These are phyloP conservation scores for Eleusine indica DNA, from an alignment of 176 grass and related monocot genomes.

Conservation along the genomic window DNA sequence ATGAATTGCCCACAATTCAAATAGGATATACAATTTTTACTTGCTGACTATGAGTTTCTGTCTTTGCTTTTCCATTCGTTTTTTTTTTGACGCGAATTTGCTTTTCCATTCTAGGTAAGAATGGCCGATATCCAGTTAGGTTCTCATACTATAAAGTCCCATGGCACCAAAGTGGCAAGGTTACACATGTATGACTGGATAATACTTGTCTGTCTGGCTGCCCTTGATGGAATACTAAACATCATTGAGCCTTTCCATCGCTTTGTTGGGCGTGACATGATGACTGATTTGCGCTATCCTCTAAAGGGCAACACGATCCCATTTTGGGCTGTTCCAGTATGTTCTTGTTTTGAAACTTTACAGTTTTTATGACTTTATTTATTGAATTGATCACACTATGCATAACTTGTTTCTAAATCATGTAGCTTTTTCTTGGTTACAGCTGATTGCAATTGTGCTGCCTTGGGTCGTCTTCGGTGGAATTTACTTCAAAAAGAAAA, in stretches of 20 bases:
- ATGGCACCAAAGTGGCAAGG: conserved; percentile 62
- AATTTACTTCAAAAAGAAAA: conserved; percentile 74
- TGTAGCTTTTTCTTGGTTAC: conserved; percentile 29
- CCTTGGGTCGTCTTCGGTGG: conserved; percentile 46
- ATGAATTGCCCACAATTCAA: neutral
- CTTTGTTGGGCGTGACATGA: conserved; percentile 79
- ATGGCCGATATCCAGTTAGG: conserved; percentile 69
- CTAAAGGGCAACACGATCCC: conserved; percentile 69
- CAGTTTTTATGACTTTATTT: conserved; percentile 17
- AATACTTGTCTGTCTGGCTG: conserved; percentile 56
- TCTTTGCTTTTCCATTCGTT: conserved; percentile 9
- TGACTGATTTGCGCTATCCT: conserved; percentile 66
- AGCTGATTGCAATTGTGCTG: conserved; percentile 59
- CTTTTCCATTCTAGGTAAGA: conserved; percentile 6
- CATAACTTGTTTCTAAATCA: neutral
- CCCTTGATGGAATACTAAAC: conserved; percentile 58
- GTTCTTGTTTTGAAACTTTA: conserved; percentile 1
- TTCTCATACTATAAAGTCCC: conserved; percentile 60
- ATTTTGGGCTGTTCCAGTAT: conserved; percentile 80
- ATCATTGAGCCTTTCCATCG: conserved; percentile 76
- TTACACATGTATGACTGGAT: conserved; percentile 77
- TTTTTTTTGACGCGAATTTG: neutral
- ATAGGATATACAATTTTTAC: neutral
- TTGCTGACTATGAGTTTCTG: neutral
- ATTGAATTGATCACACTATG: conserved; percentile 4